Percentiles rank a stretch among this genome's conserved stretches.
These are phyloP conservation scores for Cajanus cajan DNA, from an alignment of 306 rosid species.

Conservation along the genomic window DNA sequence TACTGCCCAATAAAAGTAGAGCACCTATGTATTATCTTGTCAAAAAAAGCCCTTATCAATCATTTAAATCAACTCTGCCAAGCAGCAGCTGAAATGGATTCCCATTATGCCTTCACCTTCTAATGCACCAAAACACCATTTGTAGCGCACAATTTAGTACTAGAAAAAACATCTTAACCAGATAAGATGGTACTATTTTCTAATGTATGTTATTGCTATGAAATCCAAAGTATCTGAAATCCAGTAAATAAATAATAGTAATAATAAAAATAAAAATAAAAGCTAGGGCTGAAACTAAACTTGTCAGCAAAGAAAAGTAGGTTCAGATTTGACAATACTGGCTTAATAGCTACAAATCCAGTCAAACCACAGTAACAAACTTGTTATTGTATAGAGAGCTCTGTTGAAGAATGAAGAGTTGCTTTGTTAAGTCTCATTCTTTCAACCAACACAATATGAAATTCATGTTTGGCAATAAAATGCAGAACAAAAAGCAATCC, in stretches of 20 bases:
- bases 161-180: neutral
- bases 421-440: neutral
- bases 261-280: neutral
- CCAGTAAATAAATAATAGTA: too few species aligned
- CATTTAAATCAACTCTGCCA: too few species aligned
- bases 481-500: neutral
- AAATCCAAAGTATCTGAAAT: neutral
- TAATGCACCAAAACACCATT: too few species aligned
- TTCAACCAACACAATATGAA: neutral
- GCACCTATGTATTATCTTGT: too few species aligned
- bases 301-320: neutral
- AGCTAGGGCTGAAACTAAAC: neutral
- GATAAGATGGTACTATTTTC: neutral
- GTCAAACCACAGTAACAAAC: neutral
- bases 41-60: too few species aligned
- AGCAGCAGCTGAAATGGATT: too few species aligned
- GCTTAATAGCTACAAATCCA: neutral
- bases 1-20: neutral
- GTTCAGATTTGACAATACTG: neutral
- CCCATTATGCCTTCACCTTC: too few species aligned
- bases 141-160: too few species aligned
- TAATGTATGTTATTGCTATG: neutral
- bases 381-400: neutral
- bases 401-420: neutral
- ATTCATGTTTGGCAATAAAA: constrained; percentile 25